Evolutionary conservation across 176 grass and related monocot genomes (phyloP), one percentile per base, ranked within the genome.

Genomic region (Neostapfia colusana): DNA sequence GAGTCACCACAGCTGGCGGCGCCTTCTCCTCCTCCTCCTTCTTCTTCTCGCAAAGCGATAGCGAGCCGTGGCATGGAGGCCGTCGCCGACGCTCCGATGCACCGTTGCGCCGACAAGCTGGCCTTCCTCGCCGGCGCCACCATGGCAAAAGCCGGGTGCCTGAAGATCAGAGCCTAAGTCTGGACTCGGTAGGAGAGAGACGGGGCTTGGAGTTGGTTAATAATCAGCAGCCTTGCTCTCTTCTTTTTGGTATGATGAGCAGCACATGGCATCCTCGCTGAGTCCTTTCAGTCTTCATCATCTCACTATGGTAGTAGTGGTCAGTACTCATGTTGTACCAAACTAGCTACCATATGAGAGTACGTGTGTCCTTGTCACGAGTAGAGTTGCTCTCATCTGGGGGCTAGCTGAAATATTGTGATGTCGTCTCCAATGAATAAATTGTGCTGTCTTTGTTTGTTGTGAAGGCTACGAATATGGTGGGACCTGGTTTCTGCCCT

Each of bases 341-440:
- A 15, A 13, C 10, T 26, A 26, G 10, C 10, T 26, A 26, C 3
- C 9, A 24, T 4, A 50, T 7, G 14, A 20, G 39, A 4, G 15
- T 31, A n/a, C n/a, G 42, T 8, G 15, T 28, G 51, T 13, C 16
- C 35, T 25, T 67, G 71, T 45, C 62, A 13, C 20, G 15, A 59
- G 61, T 74, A 43, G 58, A 72, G 25, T 10, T 56, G 55, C 26
- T 81, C 26, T 81, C 65, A 15, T 81, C 71, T 63, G 55, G 20
- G 54, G 59, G 72, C 63, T 75, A 59, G 72, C 63, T 75, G 21
- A 40, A 16, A 43, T 81, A 15, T 5, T 55, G 4, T 75, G 44
- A 55, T n/a, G n/a, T n/a, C n/a, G n/a, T 56, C 55, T 70, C 12
- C 11, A 82, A 77, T 16, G 16, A 82, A 77, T 82, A 87, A 86